Percentiles rank a stretch among this genome's conserved stretches.
These are phyloP conservation scores for Saitozyma sp. DNA, from an alignment of 768 basidiomycete species.

Conservation along the genomic window DNA sequence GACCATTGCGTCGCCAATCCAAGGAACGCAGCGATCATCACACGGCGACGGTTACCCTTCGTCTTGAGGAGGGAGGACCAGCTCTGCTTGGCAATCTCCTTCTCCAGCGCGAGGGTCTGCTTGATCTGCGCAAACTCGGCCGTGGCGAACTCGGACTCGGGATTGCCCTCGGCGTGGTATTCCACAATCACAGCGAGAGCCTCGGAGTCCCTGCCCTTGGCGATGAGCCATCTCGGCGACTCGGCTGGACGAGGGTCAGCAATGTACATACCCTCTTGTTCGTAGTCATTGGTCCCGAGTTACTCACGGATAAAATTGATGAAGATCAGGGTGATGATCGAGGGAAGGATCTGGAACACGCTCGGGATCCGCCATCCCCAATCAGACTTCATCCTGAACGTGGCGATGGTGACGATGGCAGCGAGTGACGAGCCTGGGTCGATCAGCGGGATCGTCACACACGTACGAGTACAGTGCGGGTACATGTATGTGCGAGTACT, in stretches of 20 bases:
- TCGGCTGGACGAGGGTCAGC: constrained; percentile 2
- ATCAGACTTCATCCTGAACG: no score
- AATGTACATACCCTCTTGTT: background rate
- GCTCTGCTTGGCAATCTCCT: constrained; percentile 9
- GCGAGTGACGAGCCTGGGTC: no score
- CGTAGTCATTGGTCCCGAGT: background rate
- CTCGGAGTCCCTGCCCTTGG: constrained; percentile 26
- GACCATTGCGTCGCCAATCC: constrained; percentile 27
- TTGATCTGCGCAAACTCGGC: constrained; percentile 42
- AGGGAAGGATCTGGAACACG: no score
- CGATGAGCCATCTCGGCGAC: constrained; percentile 38
- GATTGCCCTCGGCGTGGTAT: constrained; percentile 40
- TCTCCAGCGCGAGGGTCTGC: constrained; percentile 30
- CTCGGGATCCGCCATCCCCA: no score
- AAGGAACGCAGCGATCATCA: constrained; percentile 63
- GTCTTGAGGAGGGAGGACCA: constrained; percentile 51
- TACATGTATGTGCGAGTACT: no score
- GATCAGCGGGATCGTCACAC: background rate
- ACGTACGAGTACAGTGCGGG: no score
- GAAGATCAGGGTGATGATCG: background rate
- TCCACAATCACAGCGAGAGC: constrained; percentile 30
- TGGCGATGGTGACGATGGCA: background rate
- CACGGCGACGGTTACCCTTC: constrained; percentile 68
- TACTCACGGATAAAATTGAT: constrained; percentile 49
- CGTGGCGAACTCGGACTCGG: constrained; percentile 37